Conservation (phyloP, 192 early-diverging fungal genomes). For the Phlyctochytrium bullatum region DNA sequence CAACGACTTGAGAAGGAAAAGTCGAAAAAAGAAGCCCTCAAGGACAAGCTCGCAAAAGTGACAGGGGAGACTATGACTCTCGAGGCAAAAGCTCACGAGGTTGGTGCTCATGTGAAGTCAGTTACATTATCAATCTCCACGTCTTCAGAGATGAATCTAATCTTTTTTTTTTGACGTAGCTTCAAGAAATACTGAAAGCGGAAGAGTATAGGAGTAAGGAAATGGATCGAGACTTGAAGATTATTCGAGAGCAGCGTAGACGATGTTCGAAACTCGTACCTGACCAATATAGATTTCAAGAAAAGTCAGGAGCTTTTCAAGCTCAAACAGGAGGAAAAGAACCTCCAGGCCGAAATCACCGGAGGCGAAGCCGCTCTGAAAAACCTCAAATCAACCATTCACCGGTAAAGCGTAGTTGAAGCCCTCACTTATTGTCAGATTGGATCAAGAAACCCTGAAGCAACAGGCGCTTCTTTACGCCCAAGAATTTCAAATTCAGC, state of each 20-base stretch:
- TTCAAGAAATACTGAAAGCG: conserved; percentile 50
- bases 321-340: conserved; percentile 55
- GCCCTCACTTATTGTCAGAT: conserved; percentile 19
- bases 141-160: too few relatives aligned
- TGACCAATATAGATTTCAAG: conserved; percentile 47
- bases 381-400: conserved; percentile 49
- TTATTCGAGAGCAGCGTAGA: conserved; percentile 49
- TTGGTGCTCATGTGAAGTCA: conserved; percentile 3
- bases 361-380: conserved; percentile 51
- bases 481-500: conserved; percentile 62
- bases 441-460: conserved; percentile 59
- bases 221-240: conserved; percentile 53
- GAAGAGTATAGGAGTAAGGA: conserved; percentile 50
- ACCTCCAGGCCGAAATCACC: conserved; percentile 47
- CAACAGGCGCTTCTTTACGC: conserved; percentile 58
- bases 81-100: conserved; percentile 50
- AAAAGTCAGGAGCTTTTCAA: conserved; percentile 53
- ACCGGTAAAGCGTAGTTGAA: conserved; percentile 24
- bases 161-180: too few relatives aligned
- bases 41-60: conserved; percentile 33
- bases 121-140: conserved; percentile 14
- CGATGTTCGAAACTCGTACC: neutral
- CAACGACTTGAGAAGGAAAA: conserved; percentile 38
- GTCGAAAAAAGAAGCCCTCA: conserved; percentile 27
- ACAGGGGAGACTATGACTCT: conserved; percentile 45